phyloP scores from a whole-genome alignment of 1,284 basidiomycete genomes.

The Leccinum insolens region DNA sequence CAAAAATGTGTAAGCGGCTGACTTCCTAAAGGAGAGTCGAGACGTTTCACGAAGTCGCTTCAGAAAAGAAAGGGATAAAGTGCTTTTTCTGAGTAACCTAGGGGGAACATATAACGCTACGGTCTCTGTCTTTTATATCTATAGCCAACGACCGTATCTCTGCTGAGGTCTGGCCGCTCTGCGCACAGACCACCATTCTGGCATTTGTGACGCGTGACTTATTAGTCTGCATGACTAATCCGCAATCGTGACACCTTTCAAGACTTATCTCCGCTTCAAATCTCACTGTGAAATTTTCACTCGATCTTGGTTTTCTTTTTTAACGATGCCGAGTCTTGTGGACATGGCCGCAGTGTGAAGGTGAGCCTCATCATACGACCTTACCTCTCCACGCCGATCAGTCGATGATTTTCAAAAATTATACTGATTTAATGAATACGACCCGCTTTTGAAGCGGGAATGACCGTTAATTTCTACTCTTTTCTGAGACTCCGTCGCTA shows the following conservation, averaged over 20 bases:
- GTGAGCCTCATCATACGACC: constrained; percentile 3
- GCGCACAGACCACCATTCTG: too few species aligned
- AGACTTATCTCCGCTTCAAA: neutral
- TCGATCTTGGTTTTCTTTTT: neutral
- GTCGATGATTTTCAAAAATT: constrained; percentile 12
- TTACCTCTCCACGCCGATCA: neutral
- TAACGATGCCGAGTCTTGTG: neutral
- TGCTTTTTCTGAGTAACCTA: too few species aligned
- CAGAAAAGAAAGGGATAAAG: too few species aligned
- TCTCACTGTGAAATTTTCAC: neutral
- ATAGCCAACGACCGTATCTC: too few species aligned
- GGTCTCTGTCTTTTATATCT: too few species aligned
- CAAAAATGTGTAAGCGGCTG: too few species aligned
- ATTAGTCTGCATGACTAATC: constrained; percentile 1
- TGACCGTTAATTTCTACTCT: constrained; percentile 3
- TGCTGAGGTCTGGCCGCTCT: too few species aligned
- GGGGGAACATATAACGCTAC: too few species aligned
- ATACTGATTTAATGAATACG: constrained; percentile 25
- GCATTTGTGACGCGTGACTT: too few species aligned
- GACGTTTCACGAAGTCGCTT: too few species aligned
- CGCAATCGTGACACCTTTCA: too few species aligned
- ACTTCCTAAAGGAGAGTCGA: too few species aligned
- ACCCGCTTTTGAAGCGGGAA: constrained; percentile 14
- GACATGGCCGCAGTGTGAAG: neutral
- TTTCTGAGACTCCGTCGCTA: constrained; percentile 8